These are phyloP conservation scores for Diaporthe australafricana DNA, from an alignment of 2,329 filamentous ascomycete genomes.

Conservation along the genomic window DNA sequence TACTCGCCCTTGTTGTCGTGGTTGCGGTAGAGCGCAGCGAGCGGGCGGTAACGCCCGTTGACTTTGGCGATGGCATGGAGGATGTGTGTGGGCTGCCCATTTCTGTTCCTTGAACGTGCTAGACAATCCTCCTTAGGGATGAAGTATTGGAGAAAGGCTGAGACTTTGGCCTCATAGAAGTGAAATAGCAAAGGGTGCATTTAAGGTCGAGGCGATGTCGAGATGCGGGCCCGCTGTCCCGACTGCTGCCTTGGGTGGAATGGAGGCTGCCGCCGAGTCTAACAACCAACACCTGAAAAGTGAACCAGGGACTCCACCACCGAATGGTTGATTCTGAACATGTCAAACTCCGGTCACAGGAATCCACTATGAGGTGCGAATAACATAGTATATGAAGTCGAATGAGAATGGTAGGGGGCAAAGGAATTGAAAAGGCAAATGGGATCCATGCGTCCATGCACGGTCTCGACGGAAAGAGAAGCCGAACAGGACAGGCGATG, in stretches of 20 bases:
- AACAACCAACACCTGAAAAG: not conserved
- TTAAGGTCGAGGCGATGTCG: not conserved
- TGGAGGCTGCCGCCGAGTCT: not conserved
- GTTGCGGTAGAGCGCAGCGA: not conserved
- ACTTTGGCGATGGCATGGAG: constrained; percentile 2
- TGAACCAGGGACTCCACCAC: no score
- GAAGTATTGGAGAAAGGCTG: fast-evolving
- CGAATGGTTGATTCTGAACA: not conserved
- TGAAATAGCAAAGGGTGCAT: not conserved
- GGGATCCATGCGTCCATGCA: no score
- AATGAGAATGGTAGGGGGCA: no score
- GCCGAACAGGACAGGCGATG: no score
- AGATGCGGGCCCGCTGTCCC: not conserved
- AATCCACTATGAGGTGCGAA: no score
- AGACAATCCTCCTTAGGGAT: no score
- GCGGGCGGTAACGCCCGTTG: constrained; percentile 3
- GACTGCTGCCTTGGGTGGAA: not conserved
- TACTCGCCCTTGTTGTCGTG: not conserved
- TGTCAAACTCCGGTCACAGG: not conserved
- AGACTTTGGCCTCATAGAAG: not conserved
- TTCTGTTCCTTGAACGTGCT: not conserved
- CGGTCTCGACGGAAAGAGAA: no score
- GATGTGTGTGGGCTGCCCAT: constrained; percentile 4
- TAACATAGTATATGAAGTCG: no score
- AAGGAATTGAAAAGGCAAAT: no score